Evolutionary conservation across 2,329 filamentous ascomycete genomes (phyloP).

Genomic region (Torrubiella hemipterigena): DNA sequence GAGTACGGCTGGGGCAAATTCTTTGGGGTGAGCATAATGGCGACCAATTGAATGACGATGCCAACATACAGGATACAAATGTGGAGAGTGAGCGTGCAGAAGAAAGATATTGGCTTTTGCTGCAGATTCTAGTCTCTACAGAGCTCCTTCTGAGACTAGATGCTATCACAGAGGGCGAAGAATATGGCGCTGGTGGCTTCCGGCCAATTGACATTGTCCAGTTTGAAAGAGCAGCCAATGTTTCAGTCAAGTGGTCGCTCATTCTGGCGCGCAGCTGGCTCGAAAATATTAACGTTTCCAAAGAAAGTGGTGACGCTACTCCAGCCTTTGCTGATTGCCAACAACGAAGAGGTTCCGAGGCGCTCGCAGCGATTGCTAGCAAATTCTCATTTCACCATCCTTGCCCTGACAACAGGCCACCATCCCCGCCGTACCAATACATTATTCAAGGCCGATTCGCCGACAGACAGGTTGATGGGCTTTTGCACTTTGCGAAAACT

Average conservation of each 20-base stretch:
- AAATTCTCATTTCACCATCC: constrained; percentile 35
- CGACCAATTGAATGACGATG: constrained; percentile 39
- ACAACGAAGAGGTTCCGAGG: no score
- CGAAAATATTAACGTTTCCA: constrained; percentile 52
- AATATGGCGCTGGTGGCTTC: constrained; percentile 38
- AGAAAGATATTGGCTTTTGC: constrained; percentile 54
- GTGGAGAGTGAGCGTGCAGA: constrained; percentile 40
- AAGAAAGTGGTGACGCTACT: constrained; percentile 18
- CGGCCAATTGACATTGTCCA: constrained; percentile 44
- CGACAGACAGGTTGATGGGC: constrained; percentile 46
- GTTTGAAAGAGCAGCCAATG: constrained; percentile 50
- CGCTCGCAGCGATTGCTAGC: constrained; percentile 42
- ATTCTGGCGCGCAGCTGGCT: constrained; percentile 53
- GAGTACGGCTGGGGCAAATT: constrained; percentile 60
- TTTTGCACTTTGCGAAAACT: constrained; percentile 51
- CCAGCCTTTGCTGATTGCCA: no score
- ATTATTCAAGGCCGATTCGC: constrained; percentile 43
- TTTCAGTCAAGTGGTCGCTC: constrained; percentile 55
- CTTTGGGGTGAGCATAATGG: constrained; percentile 49
- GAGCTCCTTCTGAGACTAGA: constrained; percentile 55
- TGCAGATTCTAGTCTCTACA: constrained; percentile 53
- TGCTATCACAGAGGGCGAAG: constrained; percentile 47
- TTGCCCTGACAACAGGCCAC: constrained; percentile 22
- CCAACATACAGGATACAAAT: constrained; percentile 36
- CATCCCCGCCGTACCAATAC: constrained; percentile 24